Evolutionary conservation across 2,329 filamentous ascomycete species (phyloP), one percentile per base, ranked within the genome.

Genomic region (Colletotrichum cordylinicola): DNA sequence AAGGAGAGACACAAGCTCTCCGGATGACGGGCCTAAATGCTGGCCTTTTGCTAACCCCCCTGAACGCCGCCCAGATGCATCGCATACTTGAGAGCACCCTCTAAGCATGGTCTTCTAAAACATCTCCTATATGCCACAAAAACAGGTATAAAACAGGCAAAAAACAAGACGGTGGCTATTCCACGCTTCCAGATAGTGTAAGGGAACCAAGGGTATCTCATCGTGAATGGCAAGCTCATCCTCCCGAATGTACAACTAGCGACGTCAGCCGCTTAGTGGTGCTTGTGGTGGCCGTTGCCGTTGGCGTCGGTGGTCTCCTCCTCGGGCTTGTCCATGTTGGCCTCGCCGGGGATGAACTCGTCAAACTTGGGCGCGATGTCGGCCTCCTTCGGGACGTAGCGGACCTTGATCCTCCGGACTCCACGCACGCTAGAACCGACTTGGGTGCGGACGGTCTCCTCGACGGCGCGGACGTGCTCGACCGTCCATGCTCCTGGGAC

Each of bases 361-460:
- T 98, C 94, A 76, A 94, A 93, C 80, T 85, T 87, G 31, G 79
- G 88, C 55, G 87, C 87, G 35, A 87, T 84, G 15, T 87, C 84
- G 33, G 89, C 88, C 21, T 94, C 93, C 79, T 91, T 91, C 48
- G 94, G 91, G 35, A 97, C 91, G 82, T 98, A 98, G 56, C 96
- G 93, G 67, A 98, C 90, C 77, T 94, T 93, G 39, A 99, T 91
- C 78, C 94, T 92, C 83, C 95, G 93, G 52, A 97, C 95, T 2
- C 97, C 96, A 76, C 95, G 92, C 16, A 98, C 94, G 79, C 94
- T 94, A 77, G 89, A 87, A 33, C 95, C 95, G 31, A 98, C 90
- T 72, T 90, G 90, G 60, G 92, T 90, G 76, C 97, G 91, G 43
- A 98, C 90, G 4, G 89, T 86, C 43, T 94, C 91, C 84, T 99